These are phyloP conservation scores for Myrmaecium sp. DNA, from an alignment of 2,329 filamentous ascomycete genomes.

Conservation along the genomic window DNA sequence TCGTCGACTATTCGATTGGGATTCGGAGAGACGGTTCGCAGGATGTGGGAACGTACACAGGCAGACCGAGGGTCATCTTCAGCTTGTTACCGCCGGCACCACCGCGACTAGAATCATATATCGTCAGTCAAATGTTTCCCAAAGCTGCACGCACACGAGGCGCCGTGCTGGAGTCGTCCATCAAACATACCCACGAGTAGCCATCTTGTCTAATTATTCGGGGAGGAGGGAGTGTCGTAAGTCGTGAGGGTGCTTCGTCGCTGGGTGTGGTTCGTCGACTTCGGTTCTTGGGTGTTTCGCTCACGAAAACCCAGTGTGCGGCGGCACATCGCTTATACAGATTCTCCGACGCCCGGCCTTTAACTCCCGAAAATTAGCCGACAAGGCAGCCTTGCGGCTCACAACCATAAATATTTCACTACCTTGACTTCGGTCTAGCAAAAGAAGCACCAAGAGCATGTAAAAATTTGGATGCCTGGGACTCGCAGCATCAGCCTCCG, in stretches of 20 bases:
- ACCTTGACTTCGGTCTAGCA: too few relatives aligned
- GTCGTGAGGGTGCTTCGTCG: conserved; percentile 14
- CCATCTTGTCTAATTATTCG: conserved; percentile 20
- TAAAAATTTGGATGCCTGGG: too few relatives aligned
- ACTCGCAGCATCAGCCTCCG: too few relatives aligned
- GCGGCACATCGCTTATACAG: too few relatives aligned
- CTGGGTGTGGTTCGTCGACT: too few relatives aligned
- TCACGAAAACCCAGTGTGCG: too few relatives aligned
- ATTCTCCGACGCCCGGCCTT: too few relatives aligned
- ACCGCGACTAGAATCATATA: conserved; percentile 37
- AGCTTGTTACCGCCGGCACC: conserved; percentile 99
- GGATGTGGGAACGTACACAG: conserved; percentile 59
- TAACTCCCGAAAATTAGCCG: too few relatives aligned
- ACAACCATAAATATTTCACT: too few relatives aligned
- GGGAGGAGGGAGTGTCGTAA: conserved; percentile 7
- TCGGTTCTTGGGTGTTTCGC: too few relatives aligned
- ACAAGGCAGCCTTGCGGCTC: too few relatives aligned
- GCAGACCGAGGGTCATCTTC: conserved; percentile 99
- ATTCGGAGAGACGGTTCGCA: conserved; percentile 5
- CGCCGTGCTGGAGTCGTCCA: not conserved
- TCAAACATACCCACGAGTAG: conserved; percentile 21
- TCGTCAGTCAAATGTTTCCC: conserved; percentile 10
- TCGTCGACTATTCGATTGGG: conserved; percentile 2
- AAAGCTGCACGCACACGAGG: conserved; percentile 1
- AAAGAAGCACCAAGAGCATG: too few relatives aligned